A percentile compares a stretch with the other conserved stretches of the same genome.
These are phyloP conservation scores for Linnemannia hyalina DNA, from an alignment of 192 early-diverging fungal genomes.

Conservation along the genomic window DNA sequence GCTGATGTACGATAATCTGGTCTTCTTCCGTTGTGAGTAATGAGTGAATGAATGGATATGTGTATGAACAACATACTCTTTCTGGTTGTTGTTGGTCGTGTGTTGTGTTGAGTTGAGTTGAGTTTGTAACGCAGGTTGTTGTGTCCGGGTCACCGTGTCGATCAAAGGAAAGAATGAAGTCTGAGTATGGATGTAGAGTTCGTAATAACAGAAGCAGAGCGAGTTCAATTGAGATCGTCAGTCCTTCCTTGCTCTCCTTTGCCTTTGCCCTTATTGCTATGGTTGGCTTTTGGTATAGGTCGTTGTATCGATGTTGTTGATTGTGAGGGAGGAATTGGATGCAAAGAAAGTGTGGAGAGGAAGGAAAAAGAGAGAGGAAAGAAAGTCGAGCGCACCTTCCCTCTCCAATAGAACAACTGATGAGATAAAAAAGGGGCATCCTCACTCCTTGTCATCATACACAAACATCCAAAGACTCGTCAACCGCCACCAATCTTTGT, in stretches of 20 bases:
- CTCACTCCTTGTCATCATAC: too few relatives aligned
- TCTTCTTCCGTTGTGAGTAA: neutral
- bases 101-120: neutral
- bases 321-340: neutral
- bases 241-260: too few relatives aligned
- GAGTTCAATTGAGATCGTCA: too few relatives aligned
- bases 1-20: neutral
- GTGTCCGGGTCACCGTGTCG: constrained; percentile 1
- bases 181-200: neutral
- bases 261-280: too few relatives aligned
- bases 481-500: too few relatives aligned
- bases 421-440: neutral
- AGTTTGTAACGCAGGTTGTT: too few relatives aligned
- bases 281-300: neutral
- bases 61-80: neutral
- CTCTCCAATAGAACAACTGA: neutral
- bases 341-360: neutral
- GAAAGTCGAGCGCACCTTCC: neutral
- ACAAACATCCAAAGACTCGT: too few relatives aligned
- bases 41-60: too few relatives aligned
- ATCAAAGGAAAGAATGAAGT: neutral
- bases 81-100: neutral
- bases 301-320: neutral
- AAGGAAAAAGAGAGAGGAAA: neutral
- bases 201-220: too few relatives aligned